phyloP scores from a whole-genome alignment of 2,329 filamentous ascomycete species.

The Ophiosphaerella narmari region DNA sequence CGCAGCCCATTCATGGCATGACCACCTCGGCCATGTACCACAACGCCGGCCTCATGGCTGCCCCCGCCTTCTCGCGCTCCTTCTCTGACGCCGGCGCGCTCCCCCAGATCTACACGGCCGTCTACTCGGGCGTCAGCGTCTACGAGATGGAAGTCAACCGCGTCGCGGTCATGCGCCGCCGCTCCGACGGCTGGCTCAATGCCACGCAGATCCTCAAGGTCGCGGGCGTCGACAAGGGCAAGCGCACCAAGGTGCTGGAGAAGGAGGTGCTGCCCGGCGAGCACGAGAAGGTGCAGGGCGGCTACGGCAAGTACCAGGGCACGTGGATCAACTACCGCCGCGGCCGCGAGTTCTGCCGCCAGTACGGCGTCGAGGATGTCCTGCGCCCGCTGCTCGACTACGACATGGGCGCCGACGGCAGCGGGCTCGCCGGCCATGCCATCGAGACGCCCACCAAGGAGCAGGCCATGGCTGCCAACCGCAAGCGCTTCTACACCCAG shows the following conservation, averaged over 20 bases:
- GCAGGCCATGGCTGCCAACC: conserved; percentile 90
- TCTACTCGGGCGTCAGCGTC: conserved; percentile 93
- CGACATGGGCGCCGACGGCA: conserved; percentile 78
- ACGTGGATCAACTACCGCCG: conserved; percentile 97
- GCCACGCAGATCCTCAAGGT: conserved; percentile 98
- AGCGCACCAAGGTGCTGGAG: conserved; percentile 95
- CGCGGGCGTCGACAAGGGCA: conserved; percentile 94
- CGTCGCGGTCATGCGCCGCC: conserved; percentile 92
- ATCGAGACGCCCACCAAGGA: conserved; percentile 97
- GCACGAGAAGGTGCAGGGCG: conserved; percentile 97
- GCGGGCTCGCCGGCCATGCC: conserved; percentile 62
- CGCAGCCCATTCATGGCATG: background rate
- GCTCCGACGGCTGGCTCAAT: conserved; percentile 95
- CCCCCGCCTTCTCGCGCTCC: conserved; percentile 44
- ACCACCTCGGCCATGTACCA: conserved; percentile 31
- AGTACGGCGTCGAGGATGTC: conserved; percentile 76
- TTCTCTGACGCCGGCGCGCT: conserved; percentile 35
- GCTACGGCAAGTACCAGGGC: conserved; percentile 98
- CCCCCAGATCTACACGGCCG: conserved; percentile 65
- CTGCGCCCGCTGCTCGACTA: conserved; percentile 77
- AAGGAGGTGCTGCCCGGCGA: conserved; percentile 96
- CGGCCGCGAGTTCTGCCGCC: conserved; percentile 86
- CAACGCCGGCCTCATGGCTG: conserved; percentile 41
- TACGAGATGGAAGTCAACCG: conserved; percentile 98
- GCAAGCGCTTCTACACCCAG: conserved; percentile 88